A percentile compares a stretch with the other conserved stretches of the same genome.
phyloP scores from a whole-genome alignment of 164 flowering plant genomes.

The Vitis cinerea region DNA sequence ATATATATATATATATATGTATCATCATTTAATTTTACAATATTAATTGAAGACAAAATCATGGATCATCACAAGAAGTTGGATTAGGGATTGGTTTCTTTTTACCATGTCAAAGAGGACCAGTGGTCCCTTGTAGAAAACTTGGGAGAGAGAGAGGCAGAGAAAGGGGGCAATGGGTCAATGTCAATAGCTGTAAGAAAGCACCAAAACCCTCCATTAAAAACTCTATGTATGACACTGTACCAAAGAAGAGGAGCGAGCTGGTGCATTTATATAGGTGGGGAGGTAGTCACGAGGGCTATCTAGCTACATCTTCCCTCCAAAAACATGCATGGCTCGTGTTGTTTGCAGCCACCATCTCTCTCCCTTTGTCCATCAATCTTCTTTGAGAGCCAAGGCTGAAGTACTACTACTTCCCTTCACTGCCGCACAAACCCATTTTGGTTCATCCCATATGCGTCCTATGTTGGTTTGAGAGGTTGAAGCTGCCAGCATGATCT shows the following conservation, averaged over 20 bases:
- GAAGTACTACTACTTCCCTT: too few species aligned
- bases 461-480: slow-evolving; percentile 62
- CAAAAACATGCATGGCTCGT: slow-evolving; percentile 25
- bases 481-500: slow-evolving; percentile 94
- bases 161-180: slow-evolving; percentile 14
- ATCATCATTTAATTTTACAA: too few species aligned
- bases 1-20: too few species aligned
- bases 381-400: too few species aligned
- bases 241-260: neutral
- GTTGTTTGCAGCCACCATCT: neutral
- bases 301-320: neutral
- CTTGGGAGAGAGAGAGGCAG: slow-evolving; percentile 17
- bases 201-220: slow-evolving; percentile 32
- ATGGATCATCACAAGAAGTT: too few species aligned
- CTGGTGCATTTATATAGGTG: slow-evolving; percentile 13
- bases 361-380: too few species aligned
- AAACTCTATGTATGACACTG: slow-evolving; percentile 12
- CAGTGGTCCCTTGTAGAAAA: slow-evolving; percentile 17
- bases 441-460: neutral
- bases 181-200: slow-evolving; percentile 36
- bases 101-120: neutral
- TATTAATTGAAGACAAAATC: too few species aligned
- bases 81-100: neutral
- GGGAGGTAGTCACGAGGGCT: slow-evolving; percentile 20
- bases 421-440: neutral